Base-by-base conservation (phyloP, 2,329 filamentous ascomycete genomes). In the Ophiostoma pallidulum region DNA sequence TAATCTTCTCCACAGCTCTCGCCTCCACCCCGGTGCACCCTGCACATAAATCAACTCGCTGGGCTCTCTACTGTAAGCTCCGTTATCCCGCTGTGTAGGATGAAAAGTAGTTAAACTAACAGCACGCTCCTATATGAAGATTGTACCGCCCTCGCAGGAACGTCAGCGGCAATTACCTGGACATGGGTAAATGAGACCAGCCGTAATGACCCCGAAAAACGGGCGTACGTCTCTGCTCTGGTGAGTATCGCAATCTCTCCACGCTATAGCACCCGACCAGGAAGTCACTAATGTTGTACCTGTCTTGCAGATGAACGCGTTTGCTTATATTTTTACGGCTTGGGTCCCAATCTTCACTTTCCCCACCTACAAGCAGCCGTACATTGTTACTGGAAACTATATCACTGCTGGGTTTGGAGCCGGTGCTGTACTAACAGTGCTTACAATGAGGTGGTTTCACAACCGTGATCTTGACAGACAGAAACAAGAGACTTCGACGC, bases 311-410 rank as follows among this genome's bases (percentile, higher is more conserved):
- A 60, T 60, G 58, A 60, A 59, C 22, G 56, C 56, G 0, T 59
- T 59, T 14, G 56, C 58, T 13, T 60, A 57, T 42, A 59, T 59
- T 10, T 60, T 60, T 49, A 55, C 54, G n/a, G 58, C 59, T 1
- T 60, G 58, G 59, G 50, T 60, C 1, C 53, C 56, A 4, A 60
- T 60, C 29, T 60, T 60, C 31, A 60, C 59, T 12, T 60, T 60
- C 28, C 58, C 58, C 8, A 53, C 59, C n/a, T 52, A 53, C n/a
- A 47, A 54, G 4, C 59, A 60, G 51, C 59, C 59, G 10, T 59
- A 57, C 43, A 60, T 60, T 35, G 57, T 60, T 1, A 47, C 57
- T 1, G 58, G 58, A 4, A 59, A 59, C 38, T 60, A 60, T 50
- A 54, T 60, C 22, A 60, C 58, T 4, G 57, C 57, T 9, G 58